Evolutionary conservation across 306 rosid species (phyloP).

Genomic region (Cucumis hystrix): DNA sequence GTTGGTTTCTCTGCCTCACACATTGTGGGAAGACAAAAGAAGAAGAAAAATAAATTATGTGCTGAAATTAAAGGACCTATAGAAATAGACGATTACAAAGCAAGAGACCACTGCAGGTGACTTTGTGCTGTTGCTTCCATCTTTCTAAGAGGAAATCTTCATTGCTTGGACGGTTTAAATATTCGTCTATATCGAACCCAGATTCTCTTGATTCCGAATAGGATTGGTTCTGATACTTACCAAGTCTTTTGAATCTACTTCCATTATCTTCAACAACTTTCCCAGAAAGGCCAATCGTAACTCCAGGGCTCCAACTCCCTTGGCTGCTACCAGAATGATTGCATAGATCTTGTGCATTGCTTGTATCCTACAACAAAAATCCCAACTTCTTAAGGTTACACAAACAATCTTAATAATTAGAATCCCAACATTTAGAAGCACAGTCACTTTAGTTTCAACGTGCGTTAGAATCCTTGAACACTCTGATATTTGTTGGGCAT

Average conservation of each 20-base stretch:
- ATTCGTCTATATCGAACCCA: constrained; percentile 49
- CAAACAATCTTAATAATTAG: background rate
- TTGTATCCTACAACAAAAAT: constrained; percentile 27
- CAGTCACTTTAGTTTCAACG: no score
- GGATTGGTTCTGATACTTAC: constrained; percentile 13
- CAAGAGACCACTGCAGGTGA: constrained; percentile 48
- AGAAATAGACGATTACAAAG: constrained; percentile 44
- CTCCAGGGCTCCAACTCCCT: constrained; percentile 86
- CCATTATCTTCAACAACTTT: constrained; percentile 31
- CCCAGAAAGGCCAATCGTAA: constrained; percentile 21
- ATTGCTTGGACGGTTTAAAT: constrained; percentile 38
- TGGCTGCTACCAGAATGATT: constrained; percentile 52
- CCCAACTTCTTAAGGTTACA: background rate
- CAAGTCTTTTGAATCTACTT: constrained; percentile 25
- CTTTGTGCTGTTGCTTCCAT: constrained; percentile 49
- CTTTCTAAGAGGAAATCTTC: constrained; percentile 59
- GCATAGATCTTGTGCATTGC: constrained; percentile 22
- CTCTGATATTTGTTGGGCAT: background rate
- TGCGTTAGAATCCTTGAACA: background rate
- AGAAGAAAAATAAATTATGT: no score
- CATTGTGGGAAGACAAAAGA: no score
- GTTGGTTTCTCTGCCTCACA: no score
- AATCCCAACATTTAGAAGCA: no score
- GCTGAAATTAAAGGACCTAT: constrained; percentile 3
- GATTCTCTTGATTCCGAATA: constrained; percentile 27